Percentiles rank a stretch among this genome's conserved stretches.
phyloP scores from a whole-genome alignment of 257 asterid genomes.

The Capsicum pubescens region DNA sequence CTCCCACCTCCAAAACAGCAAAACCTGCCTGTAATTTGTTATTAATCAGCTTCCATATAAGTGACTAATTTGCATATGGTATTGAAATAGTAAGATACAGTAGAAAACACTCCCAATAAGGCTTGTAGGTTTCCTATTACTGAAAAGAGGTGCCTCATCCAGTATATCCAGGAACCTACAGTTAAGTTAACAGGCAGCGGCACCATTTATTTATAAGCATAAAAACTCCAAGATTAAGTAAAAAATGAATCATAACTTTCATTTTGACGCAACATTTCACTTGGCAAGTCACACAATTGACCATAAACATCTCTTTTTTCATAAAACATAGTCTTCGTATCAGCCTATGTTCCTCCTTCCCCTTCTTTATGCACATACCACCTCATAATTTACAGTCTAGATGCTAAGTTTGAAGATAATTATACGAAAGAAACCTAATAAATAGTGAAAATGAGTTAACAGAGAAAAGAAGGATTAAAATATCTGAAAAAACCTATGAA shows the following conservation, averaged over 20 bases:
- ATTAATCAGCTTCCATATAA: constrained; percentile 42
- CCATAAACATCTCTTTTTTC: not conserved
- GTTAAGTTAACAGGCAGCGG: constrained; percentile 25
- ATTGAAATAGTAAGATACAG: constrained; percentile 50
- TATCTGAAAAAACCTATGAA: too few species aligned
- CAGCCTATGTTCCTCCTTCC: not conserved
- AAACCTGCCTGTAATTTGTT: constrained; percentile 86
- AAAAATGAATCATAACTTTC: not conserved
- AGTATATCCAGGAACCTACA: constrained; percentile 87
- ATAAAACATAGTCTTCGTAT: not conserved
- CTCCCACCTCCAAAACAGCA: constrained; percentile 86
- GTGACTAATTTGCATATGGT: constrained; percentile 21
- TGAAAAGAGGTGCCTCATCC: constrained; percentile 92
- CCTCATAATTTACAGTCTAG: not conserved
- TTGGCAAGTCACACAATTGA: not conserved
- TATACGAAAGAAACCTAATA: not conserved
- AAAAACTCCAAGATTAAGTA: not conserved
- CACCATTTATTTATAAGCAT: not conserved
- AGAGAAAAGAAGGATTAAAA: not conserved
- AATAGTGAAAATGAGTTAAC: too few species aligned
- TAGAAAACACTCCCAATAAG: constrained; percentile 75
- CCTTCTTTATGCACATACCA: not conserved
- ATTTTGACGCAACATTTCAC: constrained; percentile 5
- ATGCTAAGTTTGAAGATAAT: constrained; percentile 7
- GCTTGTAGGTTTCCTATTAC: constrained; percentile 85